These are phyloP conservation scores for Phylloporus scabripes DNA, from an alignment of 768 basidiomycete species.

Conservation along the genomic window DNA sequence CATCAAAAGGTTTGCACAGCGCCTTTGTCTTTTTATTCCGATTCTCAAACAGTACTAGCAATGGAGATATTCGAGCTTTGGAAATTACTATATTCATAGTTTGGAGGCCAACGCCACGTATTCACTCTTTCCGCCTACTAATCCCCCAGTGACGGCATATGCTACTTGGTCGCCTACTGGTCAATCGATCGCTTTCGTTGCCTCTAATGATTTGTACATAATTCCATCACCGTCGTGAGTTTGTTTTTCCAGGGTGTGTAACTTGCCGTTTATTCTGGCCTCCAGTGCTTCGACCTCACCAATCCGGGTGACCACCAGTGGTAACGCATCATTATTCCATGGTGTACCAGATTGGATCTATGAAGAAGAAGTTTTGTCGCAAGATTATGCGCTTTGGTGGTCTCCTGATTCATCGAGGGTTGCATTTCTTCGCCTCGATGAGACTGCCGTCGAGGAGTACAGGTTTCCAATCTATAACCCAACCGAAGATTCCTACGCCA, in stretches of 20 bases:
- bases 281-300: constrained; percentile 37
- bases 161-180: constrained; percentile 84
- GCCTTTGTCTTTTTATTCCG: neutral
- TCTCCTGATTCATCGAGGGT: constrained; percentile 57
- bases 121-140: constrained; percentile 61
- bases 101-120: constrained; percentile 62
- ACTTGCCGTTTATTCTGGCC: constrained; percentile 3
- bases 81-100: constrained; percentile 91
- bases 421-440: constrained; percentile 85
- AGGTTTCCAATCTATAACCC: constrained; percentile 92
- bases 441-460: constrained; percentile 82
- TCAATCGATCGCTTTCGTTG: constrained; percentile 82
- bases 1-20: constrained; percentile 53
- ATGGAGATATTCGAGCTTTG: constrained; percentile 90
- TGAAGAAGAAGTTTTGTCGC: constrained; percentile 82
- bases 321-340: constrained; percentile 82
- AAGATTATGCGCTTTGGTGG: constrained; percentile 84
- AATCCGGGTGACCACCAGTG: constrained; percentile 76
- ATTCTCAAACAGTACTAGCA: constrained; percentile 45
- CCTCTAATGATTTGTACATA: constrained; percentile 85
- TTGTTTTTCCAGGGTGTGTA: neutral
- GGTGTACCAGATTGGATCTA: constrained; percentile 98
- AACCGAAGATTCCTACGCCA: constrained; percentile 56
- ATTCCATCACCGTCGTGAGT: constrained; percentile 61
- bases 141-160: constrained; percentile 69